These are phyloP conservation scores for Syzygium aromaticum DNA, from an alignment of 345 rosid genomes.

Conservation along the genomic window DNA sequence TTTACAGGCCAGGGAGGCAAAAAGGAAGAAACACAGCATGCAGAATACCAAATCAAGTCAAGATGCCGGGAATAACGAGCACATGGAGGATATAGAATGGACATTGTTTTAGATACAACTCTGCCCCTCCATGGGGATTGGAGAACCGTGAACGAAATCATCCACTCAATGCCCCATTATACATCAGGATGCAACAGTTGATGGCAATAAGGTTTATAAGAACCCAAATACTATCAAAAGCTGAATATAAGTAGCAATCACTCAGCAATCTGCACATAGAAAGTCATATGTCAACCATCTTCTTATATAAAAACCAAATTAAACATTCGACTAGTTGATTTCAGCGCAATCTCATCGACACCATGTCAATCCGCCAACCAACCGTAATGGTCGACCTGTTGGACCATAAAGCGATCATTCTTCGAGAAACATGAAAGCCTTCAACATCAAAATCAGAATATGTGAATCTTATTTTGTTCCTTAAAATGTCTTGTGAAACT, in stretches of 20 bases:
- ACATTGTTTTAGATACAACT: not conserved
- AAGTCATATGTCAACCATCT: not conserved
- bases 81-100: not conserved
- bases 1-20: not conserved
- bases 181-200: not conserved
- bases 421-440: not conserved
- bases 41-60: not conserved
- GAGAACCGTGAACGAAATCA: not conserved
- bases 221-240: not conserved
- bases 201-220: not conserved
- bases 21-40: not conserved
- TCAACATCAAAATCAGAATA: not conserved
- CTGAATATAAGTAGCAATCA: conserved; percentile 10
- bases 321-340: not conserved
- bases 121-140: not conserved
- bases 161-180: not conserved
- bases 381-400: not conserved
- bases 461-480: not conserved
- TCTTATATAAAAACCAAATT: not conserved
- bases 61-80: not conserved
- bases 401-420: not conserved
- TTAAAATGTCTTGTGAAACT: not conserved
- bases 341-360: not conserved
- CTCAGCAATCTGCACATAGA: conserved; percentile 37
- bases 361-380: not conserved